Percentiles rank a stretch among this genome's conserved stretches.
phyloP scores from a whole-genome alignment of 73 alveolate genomes.

The Blepharisma stoltei region DNA sequence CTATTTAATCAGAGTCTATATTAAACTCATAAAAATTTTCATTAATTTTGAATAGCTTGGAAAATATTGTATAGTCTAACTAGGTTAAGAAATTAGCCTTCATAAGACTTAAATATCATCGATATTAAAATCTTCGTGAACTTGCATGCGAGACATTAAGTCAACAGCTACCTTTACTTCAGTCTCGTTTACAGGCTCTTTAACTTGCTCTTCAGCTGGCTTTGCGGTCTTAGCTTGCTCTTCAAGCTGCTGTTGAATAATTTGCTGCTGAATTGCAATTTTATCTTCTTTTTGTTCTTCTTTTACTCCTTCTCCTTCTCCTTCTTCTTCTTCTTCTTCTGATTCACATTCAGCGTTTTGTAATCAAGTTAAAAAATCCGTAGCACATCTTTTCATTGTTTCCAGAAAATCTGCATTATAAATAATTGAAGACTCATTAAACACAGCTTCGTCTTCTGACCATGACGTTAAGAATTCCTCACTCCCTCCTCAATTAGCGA shows the following conservation, averaged over 20 bases:
- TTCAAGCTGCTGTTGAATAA: slow-evolving; percentile 5
- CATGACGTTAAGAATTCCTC: slow-evolving; percentile 51
- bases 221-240: background rate
- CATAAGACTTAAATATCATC: slow-evolving; percentile 50
- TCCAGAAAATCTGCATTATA: slow-evolving; percentile 44
- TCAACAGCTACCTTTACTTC: slow-evolving; percentile 36
- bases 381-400: slow-evolving; percentile 32
- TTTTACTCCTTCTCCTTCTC: slow-evolving; percentile 43
- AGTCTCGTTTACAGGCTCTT: slow-evolving; percentile 25
- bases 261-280: background rate
- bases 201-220: slow-evolving; percentile 36
- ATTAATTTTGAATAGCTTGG: no score
- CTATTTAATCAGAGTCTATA: no score
- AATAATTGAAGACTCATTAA: slow-evolving; percentile 39
- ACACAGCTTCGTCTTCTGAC: slow-evolving; percentile 39
- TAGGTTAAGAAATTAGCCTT: no score
- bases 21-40: no score
- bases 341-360: slow-evolving; percentile 59
- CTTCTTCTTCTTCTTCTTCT: slow-evolving; percentile 64
- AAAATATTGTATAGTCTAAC: no score
- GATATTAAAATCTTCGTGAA: slow-evolving; percentile 56
- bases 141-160: slow-evolving; percentile 40
- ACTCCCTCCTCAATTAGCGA: no score
- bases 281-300: slow-evolving; percentile 28
- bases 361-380: slow-evolving; percentile 53